Evolutionary conservation across 2,329 filamentous ascomycete species (phyloP).

Genomic region (Talaromyces sp.): DNA sequence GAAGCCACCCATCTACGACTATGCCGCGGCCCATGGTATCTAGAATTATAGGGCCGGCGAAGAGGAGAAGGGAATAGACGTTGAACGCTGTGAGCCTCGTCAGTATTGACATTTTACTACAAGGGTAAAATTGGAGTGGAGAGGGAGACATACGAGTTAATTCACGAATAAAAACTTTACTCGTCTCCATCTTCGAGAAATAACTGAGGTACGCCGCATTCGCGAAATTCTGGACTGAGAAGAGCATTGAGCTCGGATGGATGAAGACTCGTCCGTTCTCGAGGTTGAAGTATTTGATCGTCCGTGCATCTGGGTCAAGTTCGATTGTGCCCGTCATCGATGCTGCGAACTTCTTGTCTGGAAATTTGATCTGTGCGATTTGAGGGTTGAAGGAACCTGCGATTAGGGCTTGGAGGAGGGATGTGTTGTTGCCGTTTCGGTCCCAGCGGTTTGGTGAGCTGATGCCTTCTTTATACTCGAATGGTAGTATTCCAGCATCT

Average conservation of each 20-base stretch:
- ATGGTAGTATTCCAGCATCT: constrained; percentile 75
- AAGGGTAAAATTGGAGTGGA: background rate
- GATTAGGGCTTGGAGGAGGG: constrained; percentile 66
- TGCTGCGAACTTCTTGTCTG: constrained; percentile 90
- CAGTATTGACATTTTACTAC: background rate
- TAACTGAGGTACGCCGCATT: constrained; percentile 80
- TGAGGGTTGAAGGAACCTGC: constrained; percentile 79
- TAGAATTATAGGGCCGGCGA: constrained; percentile 78
- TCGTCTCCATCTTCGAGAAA: constrained; percentile 87
- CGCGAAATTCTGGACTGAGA: constrained; percentile 75
- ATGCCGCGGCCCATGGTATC: constrained; percentile 85
- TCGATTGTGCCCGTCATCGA: constrained; percentile 87
- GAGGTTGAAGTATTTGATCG: constrained; percentile 89
- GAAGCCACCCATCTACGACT: constrained; percentile 87
- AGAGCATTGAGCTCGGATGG: constrained; percentile 83
- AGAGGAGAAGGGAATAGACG: constrained; percentile 81
- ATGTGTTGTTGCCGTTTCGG: constrained; percentile 37
- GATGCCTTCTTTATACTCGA: constrained; percentile 47
- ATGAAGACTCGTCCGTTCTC: constrained; percentile 87
- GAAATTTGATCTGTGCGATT: constrained; percentile 86
- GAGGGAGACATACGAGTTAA: constrained; percentile 68
- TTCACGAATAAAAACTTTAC: constrained; percentile 88
- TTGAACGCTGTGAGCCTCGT: constrained; percentile 63
- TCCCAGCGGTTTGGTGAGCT: constrained; percentile 44
- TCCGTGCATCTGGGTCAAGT: constrained; percentile 84